Evolutionary conservation across 2,329 filamentous ascomycete genomes (phyloP), one percentile per base, ranked within the genome.

Genomic region (Aureobasidium vineae): DNA sequence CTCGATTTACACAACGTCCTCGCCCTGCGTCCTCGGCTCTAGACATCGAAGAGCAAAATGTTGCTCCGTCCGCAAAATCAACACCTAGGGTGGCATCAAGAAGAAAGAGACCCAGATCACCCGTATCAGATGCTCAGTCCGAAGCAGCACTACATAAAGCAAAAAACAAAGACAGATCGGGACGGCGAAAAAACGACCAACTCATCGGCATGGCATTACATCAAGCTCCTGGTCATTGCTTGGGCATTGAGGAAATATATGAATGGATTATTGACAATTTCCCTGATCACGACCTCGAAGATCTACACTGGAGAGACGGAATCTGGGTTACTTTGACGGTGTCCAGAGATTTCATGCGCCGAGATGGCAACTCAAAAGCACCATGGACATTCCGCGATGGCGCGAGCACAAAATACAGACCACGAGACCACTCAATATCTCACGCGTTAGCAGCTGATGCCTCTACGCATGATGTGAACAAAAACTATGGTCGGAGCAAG

Each of bases 251-350:
- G 3, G 66, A 63, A 31, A 69, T 76, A 28, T 33, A 53, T 16
- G 49, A 69, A 11, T 77, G 75, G 75, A 69, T 77, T 21, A 66
- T 63, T 6, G 43, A 68, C 3, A 74, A 75, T 52, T 70, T 76
- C 21, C 71, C 72, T 31, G 68, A 66, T 6, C 73, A 73, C 31
- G 33, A 66, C 3, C 13, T 66, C 19, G 45, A 63, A 3, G 65
- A 71, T 33, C 68, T 69, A 11, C 66, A 36, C 16, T 72, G 73
- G 71, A 53, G 57, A 15, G 50, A 66, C 6, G 65, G 65, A 6
- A 28, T 66, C 8, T 31, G 31, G 23, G 36, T 64, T 36, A 36
- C 49, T 33, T 13, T 64, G 67, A 57, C 49, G 52, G 71, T 36
- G 68, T 70, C 40, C 69, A 67, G 8, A 74, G 74, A 74, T 70